Conservation (phyloP, 306 rosid genomes). For the Senna siamea region DNA sequence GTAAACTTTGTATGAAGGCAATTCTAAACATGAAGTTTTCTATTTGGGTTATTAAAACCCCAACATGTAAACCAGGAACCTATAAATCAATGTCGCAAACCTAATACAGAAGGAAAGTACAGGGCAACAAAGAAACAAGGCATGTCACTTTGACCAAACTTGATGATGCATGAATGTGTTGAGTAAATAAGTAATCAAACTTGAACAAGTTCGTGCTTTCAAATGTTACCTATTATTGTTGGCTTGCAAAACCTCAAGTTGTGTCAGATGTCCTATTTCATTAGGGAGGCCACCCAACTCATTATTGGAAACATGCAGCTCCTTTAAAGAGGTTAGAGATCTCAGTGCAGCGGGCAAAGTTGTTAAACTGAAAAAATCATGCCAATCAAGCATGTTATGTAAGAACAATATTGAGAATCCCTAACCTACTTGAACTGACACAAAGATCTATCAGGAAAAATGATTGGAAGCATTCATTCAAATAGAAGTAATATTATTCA, state of each 20-base stretch:
- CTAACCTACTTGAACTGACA: conserved; percentile 17
- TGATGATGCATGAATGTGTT: conserved; percentile 8
- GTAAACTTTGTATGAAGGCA: neutral
- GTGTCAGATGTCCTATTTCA: conserved; percentile 66
- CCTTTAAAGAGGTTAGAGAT: conserved; percentile 63
- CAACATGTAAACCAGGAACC: conserved; percentile 30
- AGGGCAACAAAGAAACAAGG: neutral
- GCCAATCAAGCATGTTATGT: conserved; percentile 24
- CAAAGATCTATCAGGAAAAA: conserved; percentile 7
- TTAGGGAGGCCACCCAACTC: conserved; percentile 67
- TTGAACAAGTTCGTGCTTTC: conserved; percentile 1
- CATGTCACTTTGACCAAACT: conserved; percentile 9
- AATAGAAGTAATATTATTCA: conserved; percentile 19
- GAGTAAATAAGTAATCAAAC: conserved; percentile 16
- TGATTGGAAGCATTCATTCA: conserved; percentile 5
- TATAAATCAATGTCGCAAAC: conserved; percentile 15
- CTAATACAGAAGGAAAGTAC: conserved; percentile 10
- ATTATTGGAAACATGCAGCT: conserved; percentile 74
- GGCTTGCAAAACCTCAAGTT: conserved; percentile 72
- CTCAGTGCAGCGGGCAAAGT: conserved; percentile 69
- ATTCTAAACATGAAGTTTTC: neutral
- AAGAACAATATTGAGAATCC: neutral
- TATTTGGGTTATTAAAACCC: conserved; percentile 20
- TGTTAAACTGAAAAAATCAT: conserved; percentile 61
- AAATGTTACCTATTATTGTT: conserved; percentile 73